phyloP scores from a whole-genome alignment of 1,284 basidiomycete genomes.

The Ceratobasidium sp. region DNA sequence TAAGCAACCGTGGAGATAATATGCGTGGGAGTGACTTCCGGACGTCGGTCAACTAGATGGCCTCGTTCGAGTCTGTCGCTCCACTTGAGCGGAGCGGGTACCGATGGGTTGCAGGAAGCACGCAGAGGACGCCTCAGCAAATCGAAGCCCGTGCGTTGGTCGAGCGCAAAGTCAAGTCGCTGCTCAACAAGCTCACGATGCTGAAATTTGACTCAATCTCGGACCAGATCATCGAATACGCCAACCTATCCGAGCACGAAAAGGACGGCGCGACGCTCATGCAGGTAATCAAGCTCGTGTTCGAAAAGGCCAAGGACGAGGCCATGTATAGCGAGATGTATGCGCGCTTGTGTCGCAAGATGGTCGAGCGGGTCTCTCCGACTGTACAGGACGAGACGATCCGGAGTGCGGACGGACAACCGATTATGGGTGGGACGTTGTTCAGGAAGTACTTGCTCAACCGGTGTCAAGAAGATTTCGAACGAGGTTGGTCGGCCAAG shows the following conservation, averaged over 20 bases:
- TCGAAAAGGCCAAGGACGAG: slow-evolving; percentile 74
- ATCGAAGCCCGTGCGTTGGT: slow-evolving; percentile 60
- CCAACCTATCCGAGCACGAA: slow-evolving; percentile 68
- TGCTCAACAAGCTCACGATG: slow-evolving; percentile 73
- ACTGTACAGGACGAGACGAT: slow-evolving; percentile 64
- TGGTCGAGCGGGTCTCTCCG: slow-evolving; percentile 65
- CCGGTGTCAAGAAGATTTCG: slow-evolving; percentile 72
- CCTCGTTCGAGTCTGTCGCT: slow-evolving; percentile 72
- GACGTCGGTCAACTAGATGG: too few relatives aligned
- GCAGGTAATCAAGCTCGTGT: slow-evolving; percentile 71
- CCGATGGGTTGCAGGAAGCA: slow-evolving; percentile 71
- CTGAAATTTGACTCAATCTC: slow-evolving; percentile 72
- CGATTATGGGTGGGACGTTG: slow-evolving; percentile 65
- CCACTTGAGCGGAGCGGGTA: slow-evolving; percentile 85
- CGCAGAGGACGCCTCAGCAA: background rate
- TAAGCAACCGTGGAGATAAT: slow-evolving; percentile 61
- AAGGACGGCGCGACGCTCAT: slow-evolving; percentile 69
- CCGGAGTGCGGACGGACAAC: slow-evolving; percentile 60
- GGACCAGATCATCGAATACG: slow-evolving; percentile 69
- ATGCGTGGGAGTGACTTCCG: slow-evolving; percentile 4
- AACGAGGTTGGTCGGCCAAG: slow-evolving; percentile 68
- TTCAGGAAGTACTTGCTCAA: slow-evolving; percentile 73
- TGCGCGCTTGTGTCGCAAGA: slow-evolving; percentile 67
- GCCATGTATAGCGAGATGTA: slow-evolving; percentile 73
- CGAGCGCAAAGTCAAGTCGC: slow-evolving; percentile 70